Evolutionary conservation across 1,284 basidiomycete species (phyloP), one percentile per base, ranked within the genome.

Genomic region (Sutorius eximius): DNA sequence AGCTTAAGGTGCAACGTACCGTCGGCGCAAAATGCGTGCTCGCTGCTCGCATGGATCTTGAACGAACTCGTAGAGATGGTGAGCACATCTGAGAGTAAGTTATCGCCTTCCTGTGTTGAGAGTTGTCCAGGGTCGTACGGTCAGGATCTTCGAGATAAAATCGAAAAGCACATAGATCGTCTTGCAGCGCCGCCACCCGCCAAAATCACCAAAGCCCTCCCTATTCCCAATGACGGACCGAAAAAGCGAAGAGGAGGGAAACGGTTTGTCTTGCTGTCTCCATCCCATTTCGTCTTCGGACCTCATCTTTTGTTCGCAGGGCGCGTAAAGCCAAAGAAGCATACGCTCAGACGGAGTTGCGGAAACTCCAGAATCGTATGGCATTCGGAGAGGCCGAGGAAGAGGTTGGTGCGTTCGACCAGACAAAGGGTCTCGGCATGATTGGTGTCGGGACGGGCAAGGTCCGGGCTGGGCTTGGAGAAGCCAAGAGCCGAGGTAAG

Each of bases 341-440:
- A 6, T 95, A 96, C 67, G 95, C 95, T 4, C 91, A 95, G 75
- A 98, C 97, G 3, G 97, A 99, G 73, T 77, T 99, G 46, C 87
- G 93, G 60, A 99, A 99, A 75, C 79, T 97, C 63, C 95, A 98
- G 75, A 99, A 99, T 73, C 85, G 97, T 45, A 89, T 99, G 87
- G 87, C 83, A 60, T 99, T 99, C 65, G 97, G 97, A 52, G 89
- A 96, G 74, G 89, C 88, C 2, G 97, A 99, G 71, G 89, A 96
- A 66, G 97, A 99, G 73, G 89, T 95, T 22, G 95, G 93, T 37
- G 93, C 94, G 20, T 97, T 95, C 68, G 97, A 98, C 75, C 89
- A 98, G 78, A 95, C 93, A 12, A 91, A 95, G 74, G 97, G 97
- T 6, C 74, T 99, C 68, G 97, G 97, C 60, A 98, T 99, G 95